phyloP scores from a whole-genome alignment of 2,329 filamentous ascomycete species.

The Mollisia scopiformis region DNA sequence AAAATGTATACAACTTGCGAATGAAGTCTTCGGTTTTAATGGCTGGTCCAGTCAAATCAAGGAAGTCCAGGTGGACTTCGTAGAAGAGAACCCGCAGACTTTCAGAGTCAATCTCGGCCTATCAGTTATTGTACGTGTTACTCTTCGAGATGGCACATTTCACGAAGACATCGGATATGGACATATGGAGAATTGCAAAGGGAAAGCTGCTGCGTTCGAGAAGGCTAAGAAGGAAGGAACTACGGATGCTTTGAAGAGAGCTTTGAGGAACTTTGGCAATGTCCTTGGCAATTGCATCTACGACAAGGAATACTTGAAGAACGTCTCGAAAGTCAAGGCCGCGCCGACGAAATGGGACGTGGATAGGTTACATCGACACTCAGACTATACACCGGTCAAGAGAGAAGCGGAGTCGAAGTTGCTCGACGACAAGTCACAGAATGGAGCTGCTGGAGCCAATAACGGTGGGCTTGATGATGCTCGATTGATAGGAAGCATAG shows the following conservation, averaged over 20 bases:
- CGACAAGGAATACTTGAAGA: slow-evolving; percentile 89
- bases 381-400: slow-evolving; percentile 55
- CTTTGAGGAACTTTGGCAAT: slow-evolving; percentile 91
- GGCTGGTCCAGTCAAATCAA: slow-evolving; percentile 97
- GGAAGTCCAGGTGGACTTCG: slow-evolving; percentile 93
- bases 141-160: slow-evolving; percentile 89
- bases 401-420: slow-evolving; percentile 35
- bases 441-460: slow-evolving; percentile 15
- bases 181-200: slow-evolving; percentile 93
- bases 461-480: slow-evolving; percentile 20
- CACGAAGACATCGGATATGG: slow-evolving; percentile 98
- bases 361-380: slow-evolving; percentile 79
- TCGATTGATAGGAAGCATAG: slow-evolving; percentile 30
- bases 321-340: slow-evolving; percentile 88
- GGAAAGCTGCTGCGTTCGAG: slow-evolving; percentile 94
- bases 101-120: slow-evolving; percentile 83
- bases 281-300: slow-evolving; percentile 98
- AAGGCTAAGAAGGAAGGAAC: slow-evolving; percentile 99
- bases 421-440: slow-evolving; percentile 28
- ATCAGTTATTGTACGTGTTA: slow-evolving; percentile 89
- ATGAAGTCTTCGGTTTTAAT: slow-evolving; percentile 96
- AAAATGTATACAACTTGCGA: slow-evolving; percentile 93
- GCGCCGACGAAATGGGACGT: slow-evolving; percentile 78
- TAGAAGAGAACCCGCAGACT: slow-evolving; percentile 80
- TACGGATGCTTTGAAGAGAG: slow-evolving; percentile 89